Evolutionary conservation across 1,139 yeast genomes (phyloP), one percentile per base, ranked within the genome.

Genomic region (Blastobotrys persicus): DNA sequence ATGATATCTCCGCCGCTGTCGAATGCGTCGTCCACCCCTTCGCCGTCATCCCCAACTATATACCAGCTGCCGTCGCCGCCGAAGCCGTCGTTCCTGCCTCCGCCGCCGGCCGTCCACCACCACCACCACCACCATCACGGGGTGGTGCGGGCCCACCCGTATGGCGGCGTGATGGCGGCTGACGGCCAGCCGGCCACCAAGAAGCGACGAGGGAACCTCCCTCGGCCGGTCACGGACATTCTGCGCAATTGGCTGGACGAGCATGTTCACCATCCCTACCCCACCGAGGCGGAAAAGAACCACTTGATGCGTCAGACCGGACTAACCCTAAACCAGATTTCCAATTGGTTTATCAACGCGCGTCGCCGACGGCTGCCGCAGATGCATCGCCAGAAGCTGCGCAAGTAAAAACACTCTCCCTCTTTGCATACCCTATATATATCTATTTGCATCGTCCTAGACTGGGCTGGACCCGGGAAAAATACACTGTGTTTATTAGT

Each of bases 271-370:
- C 95, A 91, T 64, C 98, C 98, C 13, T 91, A 91, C 66, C 98
- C 98, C 4, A 87, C 89, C 54, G 87, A 91, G 46, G 85, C 85
- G 56, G 97, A 91, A 63, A 92, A 92, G 70, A 77, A 81, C 56
- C 86, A 85, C 59, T 74, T 92, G 57, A 81, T 89, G 76, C 74
- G 78, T 59, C 78, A 80, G 63, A 92, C 98, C 0, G 96, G 97
- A 0, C 77, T 92, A 61, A 86, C 91, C 54, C 82, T 87, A 66
- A 95, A 89, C 59, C 98, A 92, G 67, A 77, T 92, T 54, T 83
- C 94, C 56, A 92, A 92, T 67, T 92, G 98, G 98, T 92, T 92
- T 65, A 92, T 92, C 61, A 92, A 92, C 67, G 97, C 96, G 26
- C 78, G 98, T 64, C 77, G 98, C 63, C 75, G 98, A 61, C 84